Evolutionary conservation across 2,329 filamentous ascomycete species (phyloP), one percentile per base, ranked within the genome.

Genomic region (Fusarium multiceps): DNA sequence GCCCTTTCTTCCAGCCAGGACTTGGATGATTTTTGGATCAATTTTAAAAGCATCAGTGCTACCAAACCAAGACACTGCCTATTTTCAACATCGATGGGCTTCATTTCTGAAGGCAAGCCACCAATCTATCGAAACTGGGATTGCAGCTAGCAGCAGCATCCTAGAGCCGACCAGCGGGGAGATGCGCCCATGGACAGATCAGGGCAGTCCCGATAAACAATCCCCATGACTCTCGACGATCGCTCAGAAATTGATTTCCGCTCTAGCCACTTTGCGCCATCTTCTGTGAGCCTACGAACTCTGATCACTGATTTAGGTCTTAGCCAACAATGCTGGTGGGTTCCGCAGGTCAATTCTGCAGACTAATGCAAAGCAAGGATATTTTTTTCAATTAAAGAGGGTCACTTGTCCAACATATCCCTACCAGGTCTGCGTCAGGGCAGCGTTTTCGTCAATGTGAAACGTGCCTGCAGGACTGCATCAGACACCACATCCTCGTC

Each of bases 401-500:
- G 71, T 67, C 59, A 67, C 59, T 71, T 55, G 70, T 57, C 69
- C 59, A 48, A 48, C 54, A 45, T 30, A 72, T 70, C 73, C 73
- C 60, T 74, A 71, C 72, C 65, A 68, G 64, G 69, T 61, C 73
- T 71, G 69, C 66, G 66, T 75, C 54, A 59, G 67, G 60, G 59
- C 56, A 63, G 53, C 60, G 51, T 59, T 58, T 77, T 78, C 78
- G 75, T 79, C 76, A 81, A 79, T 74, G 68, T 85, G 84, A 86
- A 86, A 86, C 84, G 75, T 76, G 80, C 80, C 82, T 84, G 83
- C 81, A 76, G 82, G 82, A 82, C 61, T 83, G 82, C 83, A 79
- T 85, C 63, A 70, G 51, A 68, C 48, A 61, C 55, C 53, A 77
- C 77, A 76, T 78, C 71, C 76, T 79, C 75, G 72, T 76, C 76